These are phyloP conservation scores for Scedosporium aurantiacum DNA, from an alignment of 2,329 filamentous ascomycete genomes.

Conservation along the genomic window DNA sequence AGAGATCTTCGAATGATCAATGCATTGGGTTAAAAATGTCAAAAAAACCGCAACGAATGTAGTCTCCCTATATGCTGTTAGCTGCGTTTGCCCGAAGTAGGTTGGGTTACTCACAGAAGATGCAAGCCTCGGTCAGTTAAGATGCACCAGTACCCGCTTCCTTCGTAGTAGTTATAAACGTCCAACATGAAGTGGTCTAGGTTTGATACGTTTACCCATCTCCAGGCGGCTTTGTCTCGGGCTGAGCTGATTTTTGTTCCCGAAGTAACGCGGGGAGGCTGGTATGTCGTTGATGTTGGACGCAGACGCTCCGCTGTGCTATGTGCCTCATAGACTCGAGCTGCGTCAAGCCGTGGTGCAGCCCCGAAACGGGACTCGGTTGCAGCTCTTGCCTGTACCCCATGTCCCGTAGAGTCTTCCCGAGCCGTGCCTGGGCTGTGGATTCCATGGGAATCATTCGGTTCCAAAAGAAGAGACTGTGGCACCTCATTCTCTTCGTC, in stretches of 20 bases:
- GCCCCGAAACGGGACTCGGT: background rate
- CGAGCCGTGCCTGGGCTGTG: background rate
- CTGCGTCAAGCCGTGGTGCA: background rate
- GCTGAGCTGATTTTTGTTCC: slow-evolving; percentile 20
- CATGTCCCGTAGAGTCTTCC: background rate
- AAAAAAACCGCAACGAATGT: slow-evolving; percentile 73
- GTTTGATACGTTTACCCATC: slow-evolving; percentile 86
- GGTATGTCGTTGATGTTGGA: slow-evolving; percentile 16
- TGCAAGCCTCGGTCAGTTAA: slow-evolving; percentile 60
- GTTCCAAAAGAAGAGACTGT: slow-evolving; percentile 50
- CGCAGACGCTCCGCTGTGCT: slow-evolving; percentile 9
- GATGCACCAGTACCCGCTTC: slow-evolving; percentile 78
- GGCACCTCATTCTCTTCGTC: slow-evolving; percentile 51
- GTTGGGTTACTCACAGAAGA: slow-evolving; percentile 47
- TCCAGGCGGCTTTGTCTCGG: slow-evolving; percentile 75
- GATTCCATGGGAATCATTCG: background rate
- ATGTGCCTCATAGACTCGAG: background rate
- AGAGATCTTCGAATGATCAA: slow-evolving; percentile 67
- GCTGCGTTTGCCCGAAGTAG: background rate
- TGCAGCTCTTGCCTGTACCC: background rate
- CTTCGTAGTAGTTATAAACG: slow-evolving; percentile 78
- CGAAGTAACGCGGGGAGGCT: slow-evolving; percentile 17
- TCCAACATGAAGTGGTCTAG: slow-evolving; percentile 76
- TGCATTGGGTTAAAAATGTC: slow-evolving; percentile 75
- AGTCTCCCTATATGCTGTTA: slow-evolving; percentile 46